phyloP scores from a whole-genome alignment of 345 rosid genomes.

The Angophora floribunda region DNA sequence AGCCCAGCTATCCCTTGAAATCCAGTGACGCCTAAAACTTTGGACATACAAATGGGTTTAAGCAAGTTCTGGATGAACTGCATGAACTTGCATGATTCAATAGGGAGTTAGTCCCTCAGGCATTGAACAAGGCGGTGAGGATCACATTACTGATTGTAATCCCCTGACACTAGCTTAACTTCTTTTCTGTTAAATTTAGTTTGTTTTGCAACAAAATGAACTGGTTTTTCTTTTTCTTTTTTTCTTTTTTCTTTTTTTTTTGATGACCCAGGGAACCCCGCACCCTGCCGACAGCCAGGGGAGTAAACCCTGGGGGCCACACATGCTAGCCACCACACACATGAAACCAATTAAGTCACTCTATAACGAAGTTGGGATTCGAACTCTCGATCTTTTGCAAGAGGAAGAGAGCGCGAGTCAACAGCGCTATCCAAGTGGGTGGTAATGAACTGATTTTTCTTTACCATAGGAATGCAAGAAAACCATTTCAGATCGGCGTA shows the following conservation, averaged over 20 bases:
- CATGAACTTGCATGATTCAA: neutral
- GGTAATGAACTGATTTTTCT: no score
- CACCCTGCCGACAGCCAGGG: no score
- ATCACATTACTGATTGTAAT: neutral
- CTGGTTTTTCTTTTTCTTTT: neutral
- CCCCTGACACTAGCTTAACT: neutral
- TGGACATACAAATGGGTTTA: neutral
- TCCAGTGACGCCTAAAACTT: neutral
- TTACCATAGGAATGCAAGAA: neutral
- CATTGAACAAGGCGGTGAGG: neutral
- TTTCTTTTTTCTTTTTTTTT: no score
- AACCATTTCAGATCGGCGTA: neutral
- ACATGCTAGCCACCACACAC: no score
- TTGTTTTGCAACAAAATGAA: neutral
- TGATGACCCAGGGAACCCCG: no score
- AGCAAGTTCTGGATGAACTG: neutral
- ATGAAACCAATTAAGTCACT: no score
- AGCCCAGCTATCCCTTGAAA: neutral
- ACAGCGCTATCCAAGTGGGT: no score
- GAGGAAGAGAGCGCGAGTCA: no score
- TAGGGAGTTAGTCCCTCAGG: neutral
- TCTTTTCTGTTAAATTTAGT: neutral
- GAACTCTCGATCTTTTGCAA: no score
- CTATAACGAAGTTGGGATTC: no score
- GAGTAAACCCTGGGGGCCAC: no score